Evolutionary conservation across 2,329 filamentous ascomycete species (phyloP).

Genomic region (Nothomitra cinnamomea): DNA sequence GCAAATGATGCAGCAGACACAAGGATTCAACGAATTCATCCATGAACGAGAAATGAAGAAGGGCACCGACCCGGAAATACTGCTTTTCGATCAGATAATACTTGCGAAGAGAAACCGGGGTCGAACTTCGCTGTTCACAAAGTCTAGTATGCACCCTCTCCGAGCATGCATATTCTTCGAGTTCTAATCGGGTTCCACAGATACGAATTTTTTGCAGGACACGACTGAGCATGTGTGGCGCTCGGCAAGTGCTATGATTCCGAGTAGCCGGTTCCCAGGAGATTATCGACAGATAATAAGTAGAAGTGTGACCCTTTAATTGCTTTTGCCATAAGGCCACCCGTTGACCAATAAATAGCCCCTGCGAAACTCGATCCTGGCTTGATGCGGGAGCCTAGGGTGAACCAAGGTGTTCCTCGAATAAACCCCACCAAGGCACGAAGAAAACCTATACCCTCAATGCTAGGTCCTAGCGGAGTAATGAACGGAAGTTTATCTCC

Average conservation of each 20-base stretch:
- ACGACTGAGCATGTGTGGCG: slow-evolving; percentile 68
- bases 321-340: neutral
- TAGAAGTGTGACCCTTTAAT: slow-evolving; percentile 18
- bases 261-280: slow-evolving; percentile 28
- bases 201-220: slow-evolving; percentile 49
- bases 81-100: slow-evolving; percentile 72
- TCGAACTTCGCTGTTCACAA: slow-evolving; percentile 46
- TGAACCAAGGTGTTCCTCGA: slow-evolving; percentile 72
- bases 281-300: slow-evolving; percentile 28
- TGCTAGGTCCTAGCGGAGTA: slow-evolving; percentile 15
- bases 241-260: slow-evolving; percentile 30
- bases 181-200: slow-evolving; percentile 8
- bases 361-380: slow-evolving; percentile 72
- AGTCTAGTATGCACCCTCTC: slow-evolving; percentile 34
- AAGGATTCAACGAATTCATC: slow-evolving; percentile 60
- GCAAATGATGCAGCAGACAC: slow-evolving; percentile 43
- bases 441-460: slow-evolving; percentile 30
- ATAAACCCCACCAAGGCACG: slow-evolving; percentile 32
- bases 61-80: slow-evolving; percentile 45
- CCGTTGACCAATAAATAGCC: slow-evolving; percentile 23
- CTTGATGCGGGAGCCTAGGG: slow-evolving; percentile 81
- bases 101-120: slow-evolving; percentile 56
- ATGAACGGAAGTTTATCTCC: neutral
- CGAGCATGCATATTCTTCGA: slow-evolving; percentile 25
- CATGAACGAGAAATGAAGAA: slow-evolving; percentile 57